phyloP scores from a whole-genome alignment of 805 yeast genomes.

The Pichia deserticola region DNA sequence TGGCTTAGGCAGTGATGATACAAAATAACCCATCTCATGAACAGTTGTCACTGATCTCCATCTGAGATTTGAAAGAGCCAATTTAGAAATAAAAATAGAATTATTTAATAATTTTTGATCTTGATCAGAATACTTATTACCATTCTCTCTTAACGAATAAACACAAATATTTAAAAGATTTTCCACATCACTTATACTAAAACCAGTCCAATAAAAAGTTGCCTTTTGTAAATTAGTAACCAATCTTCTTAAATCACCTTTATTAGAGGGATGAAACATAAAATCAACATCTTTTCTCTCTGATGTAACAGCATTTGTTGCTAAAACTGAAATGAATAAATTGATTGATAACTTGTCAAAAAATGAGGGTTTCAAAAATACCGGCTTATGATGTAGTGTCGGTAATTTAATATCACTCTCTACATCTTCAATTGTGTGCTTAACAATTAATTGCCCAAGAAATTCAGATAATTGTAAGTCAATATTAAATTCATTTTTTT shows the following conservation, averaged over 20 bases:
- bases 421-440: constrained; percentile 50
- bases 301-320: constrained; percentile 67
- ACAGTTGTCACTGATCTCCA: constrained; percentile 53
- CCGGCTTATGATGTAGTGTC: constrained; percentile 48
- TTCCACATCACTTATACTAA: constrained; percentile 50
- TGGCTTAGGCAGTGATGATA: constrained; percentile 36
- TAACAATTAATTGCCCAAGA: constrained; percentile 41
- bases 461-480: constrained; percentile 34
- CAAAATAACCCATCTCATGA: constrained; percentile 61
- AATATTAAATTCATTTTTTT: constrained; percentile 33
- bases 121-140: constrained; percentile 24
- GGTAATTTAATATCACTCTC: constrained; percentile 52
- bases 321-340: constrained; percentile 57
- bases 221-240: constrained; percentile 57
- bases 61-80: constrained; percentile 42
- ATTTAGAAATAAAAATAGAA: constrained; percentile 38
- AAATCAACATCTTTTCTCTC: constrained; percentile 61
- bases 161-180: constrained; percentile 43
- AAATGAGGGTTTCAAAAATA: constrained; percentile 52
- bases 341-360: constrained; percentile 57
- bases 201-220: constrained; percentile 73
- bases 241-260: constrained; percentile 45
- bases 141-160: constrained; percentile 32
- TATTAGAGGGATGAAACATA: constrained; percentile 60
- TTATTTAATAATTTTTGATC: constrained; percentile 38